Evolutionary conservation across 495 filamentous ascomycete genomes (phyloP), one percentile per base, ranked within the genome.

Genomic region (Letharia lupina): DNA sequence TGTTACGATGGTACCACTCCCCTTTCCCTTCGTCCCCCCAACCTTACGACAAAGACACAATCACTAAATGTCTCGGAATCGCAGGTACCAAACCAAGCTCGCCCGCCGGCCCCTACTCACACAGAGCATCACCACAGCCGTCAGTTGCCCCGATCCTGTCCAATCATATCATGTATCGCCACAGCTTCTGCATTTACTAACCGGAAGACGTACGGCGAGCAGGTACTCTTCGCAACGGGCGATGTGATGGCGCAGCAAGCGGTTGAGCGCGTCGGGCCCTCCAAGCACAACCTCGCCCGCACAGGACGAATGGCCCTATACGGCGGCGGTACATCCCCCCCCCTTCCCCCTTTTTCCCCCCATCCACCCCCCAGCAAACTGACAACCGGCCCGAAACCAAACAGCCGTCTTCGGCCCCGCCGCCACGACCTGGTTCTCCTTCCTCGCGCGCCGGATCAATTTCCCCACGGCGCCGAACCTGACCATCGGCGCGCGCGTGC

Each of bases 221-320:
- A 89, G 87, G 76, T 96, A 60, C 85, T 98, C 64, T 98, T 98
- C 75, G 92, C 88, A 47, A 86, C 91, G 23, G 94, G 94, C 67
- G 94, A 98, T 77, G 80, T 88, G 62, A 83, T 96, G 63, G 91
- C 94, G n/a, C 94, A 98, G 72, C 94, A 98, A 76, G 81, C 78
- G n/a, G 89, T 98, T 62, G 94, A 98, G 77, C 86, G 84, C 73
- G 83, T 80, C 70, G 93, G 92, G 44, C 67, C 89, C 39, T 77
- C 87, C 58, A 90, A 91, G 67, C 94, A 98, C 71, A 89, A 96
- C 71, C 74, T 89, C 48, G 80, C 81, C 23, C 85, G 94, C 44
- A 97, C 93, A 3, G 88, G 84, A 3, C 87, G 94, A 64, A 97
- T 98, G 94, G 89, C 87, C 37, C 76, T 90, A 61, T 98, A 98